phyloP scores from a whole-genome alignment of 83 land plant genomes.

The Picea abies region DNA sequence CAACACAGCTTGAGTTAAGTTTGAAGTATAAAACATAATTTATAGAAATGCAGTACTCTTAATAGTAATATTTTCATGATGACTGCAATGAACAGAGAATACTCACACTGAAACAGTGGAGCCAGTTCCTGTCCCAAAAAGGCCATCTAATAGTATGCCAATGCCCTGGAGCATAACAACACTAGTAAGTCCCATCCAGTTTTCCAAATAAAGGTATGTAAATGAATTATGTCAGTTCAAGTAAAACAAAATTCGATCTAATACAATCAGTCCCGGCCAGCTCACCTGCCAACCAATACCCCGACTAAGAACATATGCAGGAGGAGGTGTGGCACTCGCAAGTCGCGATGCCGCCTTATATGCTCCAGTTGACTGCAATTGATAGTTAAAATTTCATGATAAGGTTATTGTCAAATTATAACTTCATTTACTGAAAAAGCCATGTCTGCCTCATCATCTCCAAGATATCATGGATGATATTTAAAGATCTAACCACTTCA shows the following conservation, averaged over 20 bases:
- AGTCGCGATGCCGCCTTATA: conserved; percentile 45
- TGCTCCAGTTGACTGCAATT: conserved; percentile 46
- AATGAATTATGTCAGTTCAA: neutral
- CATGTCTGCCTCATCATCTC: neutral
- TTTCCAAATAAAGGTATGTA: neutral
- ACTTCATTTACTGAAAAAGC: neutral
- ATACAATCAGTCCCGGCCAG: too few species aligned
- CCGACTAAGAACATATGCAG: conserved; percentile 53
- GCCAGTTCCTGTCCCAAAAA: conserved; percentile 61
- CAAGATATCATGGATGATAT: neutral
- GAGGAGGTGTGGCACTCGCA: conserved; percentile 60
- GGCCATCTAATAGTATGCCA: conserved; percentile 40
- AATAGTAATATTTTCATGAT: neutral
- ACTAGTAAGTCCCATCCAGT: too few species aligned
- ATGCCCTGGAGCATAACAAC: conserved; percentile 51
- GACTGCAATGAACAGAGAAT: neutral
- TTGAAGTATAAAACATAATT: neutral
- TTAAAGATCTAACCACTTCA: neutral
- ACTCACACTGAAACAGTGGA: conserved; percentile 41
- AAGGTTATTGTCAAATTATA: neutral
- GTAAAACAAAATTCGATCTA: neutral
- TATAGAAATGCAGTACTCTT: neutral
- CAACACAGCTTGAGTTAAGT: neutral
- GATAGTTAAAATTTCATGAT: neutral
- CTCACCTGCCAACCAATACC: conserved; percentile 53